Percentiles rank a stretch among this genome's conserved stretches.
Conservation (phyloP, 805 yeast species). For the Kodamaea leandrae region DNA sequence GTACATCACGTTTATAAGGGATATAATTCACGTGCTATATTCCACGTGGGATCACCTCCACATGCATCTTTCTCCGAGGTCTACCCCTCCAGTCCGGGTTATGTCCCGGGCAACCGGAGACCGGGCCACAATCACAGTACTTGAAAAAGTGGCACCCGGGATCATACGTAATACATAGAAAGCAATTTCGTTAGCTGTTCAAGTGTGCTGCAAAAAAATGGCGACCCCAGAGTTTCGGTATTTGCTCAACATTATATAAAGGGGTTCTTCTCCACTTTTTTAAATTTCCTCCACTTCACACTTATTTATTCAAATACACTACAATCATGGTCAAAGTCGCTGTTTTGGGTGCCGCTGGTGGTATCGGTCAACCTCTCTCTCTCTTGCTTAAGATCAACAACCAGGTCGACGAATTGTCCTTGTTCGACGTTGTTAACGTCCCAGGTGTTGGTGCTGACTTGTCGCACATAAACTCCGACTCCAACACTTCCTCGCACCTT, state of each 20-base stretch:
- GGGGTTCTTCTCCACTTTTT: conserved; percentile 6
- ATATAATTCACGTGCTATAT: not conserved
- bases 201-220: not conserved
- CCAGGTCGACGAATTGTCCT: conserved; percentile 60
- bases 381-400: conserved; percentile 71
- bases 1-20: not conserved
- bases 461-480: conserved; percentile 74
- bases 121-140: not conserved
- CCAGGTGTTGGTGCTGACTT: conserved; percentile 90
- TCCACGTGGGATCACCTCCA: not conserved
- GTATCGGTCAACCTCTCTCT: conserved; percentile 91
- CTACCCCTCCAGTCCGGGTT: not conserved
- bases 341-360: conserved; percentile 90
- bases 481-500: conserved; percentile 56
- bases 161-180: not conserved
- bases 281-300: not conserved
- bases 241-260: conserved; percentile 8
- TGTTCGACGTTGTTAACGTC: conserved; percentile 80
- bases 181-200: conserved; percentile 25
- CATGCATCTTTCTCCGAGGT: conserved; percentile 3
- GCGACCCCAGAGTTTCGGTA: conserved; percentile 9
- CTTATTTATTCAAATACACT: not conserved
- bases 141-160: not conserved
- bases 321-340: conserved; percentile 62
- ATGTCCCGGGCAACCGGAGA: not conserved